Percentiles rank a stretch among this genome's conserved stretches.
Conservation (phyloP, 257 asterid species). For the Capsicum baccatum region DNA sequence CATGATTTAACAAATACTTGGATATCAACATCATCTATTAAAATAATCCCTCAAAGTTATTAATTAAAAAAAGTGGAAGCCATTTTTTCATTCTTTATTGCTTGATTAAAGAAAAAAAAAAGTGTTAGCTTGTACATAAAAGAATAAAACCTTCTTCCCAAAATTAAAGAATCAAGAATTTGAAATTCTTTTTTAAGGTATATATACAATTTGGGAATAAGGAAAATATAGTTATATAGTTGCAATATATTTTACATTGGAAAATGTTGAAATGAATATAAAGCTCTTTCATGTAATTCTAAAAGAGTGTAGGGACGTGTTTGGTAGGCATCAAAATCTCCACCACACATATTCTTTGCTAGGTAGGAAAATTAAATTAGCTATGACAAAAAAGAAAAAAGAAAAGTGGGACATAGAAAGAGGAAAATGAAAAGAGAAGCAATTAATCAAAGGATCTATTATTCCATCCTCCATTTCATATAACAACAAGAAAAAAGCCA, state of each 20-base stretch:
- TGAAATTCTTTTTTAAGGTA: not conserved
- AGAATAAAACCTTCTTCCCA: not conserved
- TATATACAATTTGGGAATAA: not conserved
- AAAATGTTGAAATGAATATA: not conserved
- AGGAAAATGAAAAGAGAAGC: conserved; percentile 24
- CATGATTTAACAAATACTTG: not conserved
- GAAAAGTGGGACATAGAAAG: not conserved
- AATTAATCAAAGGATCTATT: conserved; percentile 38
- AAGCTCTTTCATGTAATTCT: not conserved
- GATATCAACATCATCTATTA: not conserved
- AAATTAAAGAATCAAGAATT: conserved; percentile 1
- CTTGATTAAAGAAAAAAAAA: not conserved
- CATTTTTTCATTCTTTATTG: not conserved
- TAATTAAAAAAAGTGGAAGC: not conserved
- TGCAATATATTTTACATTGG: not conserved
- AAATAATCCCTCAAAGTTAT: not conserved
- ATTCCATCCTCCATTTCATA: conserved; percentile 31
- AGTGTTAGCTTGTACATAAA: not conserved
- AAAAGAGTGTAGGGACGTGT: conserved; percentile 35
- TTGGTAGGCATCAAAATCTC: conserved; percentile 29
- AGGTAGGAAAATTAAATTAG: conserved; percentile 32
- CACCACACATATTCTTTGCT: conserved; percentile 31
- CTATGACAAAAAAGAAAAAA: conserved; percentile 25
- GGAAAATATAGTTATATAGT: not conserved
- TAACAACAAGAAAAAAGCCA: conserved; percentile 26